Evolutionary conservation across 805 yeast genomes (phyloP), one percentile per base, ranked within the genome.

Genomic region (Candida qinlingensis): DNA sequence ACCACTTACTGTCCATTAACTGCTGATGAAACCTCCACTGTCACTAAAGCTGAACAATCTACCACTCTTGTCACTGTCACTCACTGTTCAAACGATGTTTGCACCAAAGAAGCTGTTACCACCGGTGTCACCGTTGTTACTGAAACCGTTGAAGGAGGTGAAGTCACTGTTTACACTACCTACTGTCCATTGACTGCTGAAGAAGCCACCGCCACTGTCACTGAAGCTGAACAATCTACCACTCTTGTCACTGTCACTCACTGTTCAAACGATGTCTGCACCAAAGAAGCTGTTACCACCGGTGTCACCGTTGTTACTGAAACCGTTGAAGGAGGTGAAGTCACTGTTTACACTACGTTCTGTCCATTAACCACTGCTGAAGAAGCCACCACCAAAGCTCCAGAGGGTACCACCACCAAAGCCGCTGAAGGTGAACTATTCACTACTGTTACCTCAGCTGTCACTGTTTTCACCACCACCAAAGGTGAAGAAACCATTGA

Each of bases 111-210:
- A 13, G 38, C 57, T 36, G 56, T 50, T 29, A 54, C 66, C 47
- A 68, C 72, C 46, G 57, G 63, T 45, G 57, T 54, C 45, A 54
- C 61, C 29, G 56, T 49, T 28, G 65, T 66, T 39, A 64, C 66
- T 40, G 54, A 50, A 40, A 70, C 75, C 37, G 19, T 19, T 19
- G 19, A 19, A 19, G 39, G 8, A 11, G 58, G 56, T 45, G 50
- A 37, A 3, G 55, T 45, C 12, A 53, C 61, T 40, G 48, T 26
- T 8, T 52, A 52, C 57, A 52, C 61, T 25, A 54, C 60, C 38
- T 52, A 62, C 55, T 58, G 63, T 41, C 54, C 63, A 53, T 46
- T 53, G 37, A 45, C 57, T 9, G 41, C 40, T 13, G 40, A 6
- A 11, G 46, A 55, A 43, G 19, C 19, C 19, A 34, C 58, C 19